These are phyloP conservation scores for Raffaelea ambrosiae DNA, from an alignment of 2,329 filamentous ascomycete genomes.

Conservation along the genomic window DNA sequence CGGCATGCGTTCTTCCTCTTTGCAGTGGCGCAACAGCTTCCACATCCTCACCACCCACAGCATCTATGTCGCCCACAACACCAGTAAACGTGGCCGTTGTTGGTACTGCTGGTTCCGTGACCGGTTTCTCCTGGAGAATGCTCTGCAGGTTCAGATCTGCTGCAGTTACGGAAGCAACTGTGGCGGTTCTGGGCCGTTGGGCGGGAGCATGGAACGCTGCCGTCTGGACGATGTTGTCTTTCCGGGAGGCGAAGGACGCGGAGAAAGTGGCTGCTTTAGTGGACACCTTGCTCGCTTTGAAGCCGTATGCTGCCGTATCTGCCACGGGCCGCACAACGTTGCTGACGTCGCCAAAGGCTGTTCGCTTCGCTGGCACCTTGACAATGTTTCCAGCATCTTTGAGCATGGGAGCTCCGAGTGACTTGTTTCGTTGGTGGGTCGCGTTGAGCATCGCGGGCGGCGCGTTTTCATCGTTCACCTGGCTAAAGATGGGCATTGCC, in stretches of 20 bases:
- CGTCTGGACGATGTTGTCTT: slow-evolving; percentile 26
- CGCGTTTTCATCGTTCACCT: slow-evolving; percentile 65
- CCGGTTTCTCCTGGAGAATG: background rate
- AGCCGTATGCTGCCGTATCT: slow-evolving; percentile 20
- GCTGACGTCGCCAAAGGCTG: slow-evolving; percentile 75
- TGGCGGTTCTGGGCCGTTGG: slow-evolving; percentile 3
- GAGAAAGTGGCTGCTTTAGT: slow-evolving; percentile 10
- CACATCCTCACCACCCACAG: background rate
- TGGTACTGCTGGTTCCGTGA: background rate
- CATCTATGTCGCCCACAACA: too few species aligned
- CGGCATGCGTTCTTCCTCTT: background rate
- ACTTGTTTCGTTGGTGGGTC: slow-evolving; percentile 71
- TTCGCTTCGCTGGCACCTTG: slow-evolving; percentile 63
- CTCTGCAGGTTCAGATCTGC: too few species aligned
- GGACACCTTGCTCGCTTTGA: slow-evolving; percentile 18
- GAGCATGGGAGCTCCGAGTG: slow-evolving; percentile 51
- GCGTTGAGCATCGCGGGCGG: slow-evolving; percentile 49
- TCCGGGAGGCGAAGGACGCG: slow-evolving; percentile 11
- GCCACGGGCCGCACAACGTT: slow-evolving; percentile 44
- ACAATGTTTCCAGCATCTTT: slow-evolving; percentile 40
- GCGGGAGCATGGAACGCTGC: slow-evolving; percentile 10
- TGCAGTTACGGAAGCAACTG: too few species aligned
- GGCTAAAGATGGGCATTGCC: slow-evolving; percentile 25
- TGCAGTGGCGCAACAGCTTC: background rate
- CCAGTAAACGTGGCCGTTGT: too few species aligned